Evolutionary conservation across 202 grass and related monocot species (phyloP).

Genomic region (Brachypodium distachyon): DNA sequence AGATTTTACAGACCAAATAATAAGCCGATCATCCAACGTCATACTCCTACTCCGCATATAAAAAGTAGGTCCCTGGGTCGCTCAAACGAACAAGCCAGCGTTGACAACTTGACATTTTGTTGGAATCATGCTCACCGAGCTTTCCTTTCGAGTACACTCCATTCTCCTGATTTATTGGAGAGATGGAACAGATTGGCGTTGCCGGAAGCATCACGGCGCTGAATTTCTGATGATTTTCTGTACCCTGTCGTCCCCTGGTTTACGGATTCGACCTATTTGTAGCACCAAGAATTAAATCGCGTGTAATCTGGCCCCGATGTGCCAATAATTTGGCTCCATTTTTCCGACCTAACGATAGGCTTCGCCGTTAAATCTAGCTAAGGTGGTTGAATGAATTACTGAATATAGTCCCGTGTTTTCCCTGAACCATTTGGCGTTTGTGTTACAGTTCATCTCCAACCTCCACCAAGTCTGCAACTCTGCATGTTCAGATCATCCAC

Average conservation of each 20-base stretch:
- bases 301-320: neutral
- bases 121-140: neutral
- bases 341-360: neutral
- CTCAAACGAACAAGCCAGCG: neutral
- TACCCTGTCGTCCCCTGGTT: neutral
- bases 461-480: neutral
- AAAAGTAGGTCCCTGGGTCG: neutral
- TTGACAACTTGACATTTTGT: neutral
- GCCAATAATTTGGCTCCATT: neutral
- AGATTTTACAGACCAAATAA: neutral
- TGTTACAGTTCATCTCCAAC: neutral
- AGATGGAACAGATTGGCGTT: neutral
- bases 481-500: neutral
- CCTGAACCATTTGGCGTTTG: neutral
- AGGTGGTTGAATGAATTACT: neutral
- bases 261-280: neutral
- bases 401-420: neutral
- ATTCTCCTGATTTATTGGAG: neutral
- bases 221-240: neutral
- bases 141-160: neutral
- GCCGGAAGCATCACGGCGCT: slow-evolving; percentile 5
- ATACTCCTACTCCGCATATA: too few relatives aligned
- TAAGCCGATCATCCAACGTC: neutral
- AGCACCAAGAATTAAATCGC: neutral
- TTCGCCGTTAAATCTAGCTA: neutral